Evolutionary conservation across 768 basidiomycete species (phyloP).

Genomic region (Russula foetens): DNA sequence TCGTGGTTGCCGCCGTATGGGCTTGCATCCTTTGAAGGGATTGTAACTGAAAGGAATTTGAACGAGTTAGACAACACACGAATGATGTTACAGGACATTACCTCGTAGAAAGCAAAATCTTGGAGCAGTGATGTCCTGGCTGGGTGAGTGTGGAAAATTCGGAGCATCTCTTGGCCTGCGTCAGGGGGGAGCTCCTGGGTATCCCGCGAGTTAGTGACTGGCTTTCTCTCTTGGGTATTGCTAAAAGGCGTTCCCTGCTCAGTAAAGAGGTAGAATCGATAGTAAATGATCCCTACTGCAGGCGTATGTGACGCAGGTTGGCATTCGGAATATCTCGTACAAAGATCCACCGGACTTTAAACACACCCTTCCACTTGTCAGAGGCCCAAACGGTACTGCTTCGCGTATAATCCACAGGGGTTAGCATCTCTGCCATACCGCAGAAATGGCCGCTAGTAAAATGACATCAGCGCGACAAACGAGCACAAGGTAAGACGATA

Average conservation of each 20-base stretch:
- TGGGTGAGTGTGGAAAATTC: constrained; percentile 91
- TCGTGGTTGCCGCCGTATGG: constrained; percentile 28
- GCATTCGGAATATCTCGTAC: constrained; percentile 93
- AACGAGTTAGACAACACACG: not conserved
- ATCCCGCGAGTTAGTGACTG: constrained; percentile 96
- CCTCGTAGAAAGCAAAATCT: constrained; percentile 90
- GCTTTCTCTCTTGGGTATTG: constrained; percentile 97
- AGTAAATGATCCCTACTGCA: constrained; percentile 46
- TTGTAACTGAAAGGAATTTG: constrained; percentile 25
- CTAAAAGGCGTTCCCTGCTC: constrained; percentile 33
- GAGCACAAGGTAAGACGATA: not conserved
- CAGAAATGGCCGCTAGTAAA: constrained; percentile 83
- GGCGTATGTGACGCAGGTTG: constrained; percentile 79
- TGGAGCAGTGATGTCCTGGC: constrained; percentile 89
- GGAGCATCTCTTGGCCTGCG: constrained; percentile 93
- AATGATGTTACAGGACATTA: constrained; percentile 24
- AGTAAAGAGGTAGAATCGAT: not conserved
- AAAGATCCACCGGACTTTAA: constrained; percentile 97
- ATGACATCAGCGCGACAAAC: not conserved
- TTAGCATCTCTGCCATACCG: constrained; percentile 97
- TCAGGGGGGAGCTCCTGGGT: constrained; percentile 96
- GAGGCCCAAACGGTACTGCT: constrained; percentile 98
- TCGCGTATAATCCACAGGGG: constrained; percentile 87
- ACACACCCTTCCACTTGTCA: constrained; percentile 99
- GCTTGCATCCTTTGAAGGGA: constrained; percentile 74